Evolutionary conservation across 768 basidiomycete genomes (phyloP).

Genomic region (Russula lepida): DNA sequence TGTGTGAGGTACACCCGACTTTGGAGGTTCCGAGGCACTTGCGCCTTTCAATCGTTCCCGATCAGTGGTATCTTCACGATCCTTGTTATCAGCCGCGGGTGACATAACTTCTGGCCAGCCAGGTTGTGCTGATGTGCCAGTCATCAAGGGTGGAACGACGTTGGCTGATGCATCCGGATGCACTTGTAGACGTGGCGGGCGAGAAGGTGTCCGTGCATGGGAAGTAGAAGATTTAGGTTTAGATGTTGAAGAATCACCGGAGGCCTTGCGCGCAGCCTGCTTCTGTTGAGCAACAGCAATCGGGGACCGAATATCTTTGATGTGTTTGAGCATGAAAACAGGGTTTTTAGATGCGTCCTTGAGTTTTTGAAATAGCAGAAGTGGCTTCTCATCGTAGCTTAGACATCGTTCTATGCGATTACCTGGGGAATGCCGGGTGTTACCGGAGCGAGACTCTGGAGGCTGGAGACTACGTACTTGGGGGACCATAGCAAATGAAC

Average conservation of each 20-base stretch:
- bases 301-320: conserved; percentile 93
- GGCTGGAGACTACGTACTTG: conserved; percentile 45
- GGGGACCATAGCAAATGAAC: conserved; percentile 96
- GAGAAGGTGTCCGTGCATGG: conserved; percentile 30
- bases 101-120: conserved; percentile 73
- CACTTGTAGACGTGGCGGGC: conserved; percentile 65
- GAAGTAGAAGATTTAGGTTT: conserved; percentile 31
- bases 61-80: conserved; percentile 34
- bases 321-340: conserved; percentile 97
- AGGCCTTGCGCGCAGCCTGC: conserved; percentile 80
- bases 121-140: conserved; percentile 49
- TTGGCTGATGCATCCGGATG: conserved; percentile 41
- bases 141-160: conserved; percentile 41
- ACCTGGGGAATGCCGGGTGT: conserved; percentile 30
- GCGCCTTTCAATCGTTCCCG: conserved; percentile 12
- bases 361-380: conserved; percentile 92
- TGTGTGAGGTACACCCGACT: conserved; percentile 32
- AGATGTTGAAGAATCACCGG: conserved; percentile 27
- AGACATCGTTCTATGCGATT: conserved; percentile 87
- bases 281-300: conserved; percentile 97
- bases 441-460: neutral
- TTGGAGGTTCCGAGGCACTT: conserved; percentile 21
- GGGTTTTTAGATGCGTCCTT: conserved; percentile 98
- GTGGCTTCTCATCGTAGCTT: conserved; percentile 95
- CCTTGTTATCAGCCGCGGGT: conserved; percentile 42